Evolutionary conservation across 2,329 filamentous ascomycete genomes (phyloP).

Genomic region (Aspergillus alliaceus): DNA sequence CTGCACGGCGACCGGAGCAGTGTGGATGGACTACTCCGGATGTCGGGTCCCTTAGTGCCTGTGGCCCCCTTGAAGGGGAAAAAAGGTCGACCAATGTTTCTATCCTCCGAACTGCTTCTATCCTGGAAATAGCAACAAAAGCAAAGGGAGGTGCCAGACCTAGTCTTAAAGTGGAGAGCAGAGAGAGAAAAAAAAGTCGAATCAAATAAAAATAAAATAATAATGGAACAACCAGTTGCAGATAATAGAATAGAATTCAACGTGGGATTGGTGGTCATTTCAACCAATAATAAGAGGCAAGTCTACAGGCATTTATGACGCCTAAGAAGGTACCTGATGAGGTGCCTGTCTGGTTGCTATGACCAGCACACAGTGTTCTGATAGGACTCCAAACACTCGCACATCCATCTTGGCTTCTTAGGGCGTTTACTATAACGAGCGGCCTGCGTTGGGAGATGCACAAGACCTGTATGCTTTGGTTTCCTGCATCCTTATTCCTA

Average conservation of each 20-base stretch:
- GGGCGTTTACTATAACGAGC: constrained; percentile 19
- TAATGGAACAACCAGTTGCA: background rate
- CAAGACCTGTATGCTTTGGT: constrained; percentile 15
- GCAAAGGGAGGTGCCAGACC: background rate
- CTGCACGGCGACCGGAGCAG: background rate
- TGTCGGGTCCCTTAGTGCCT: constrained; percentile 1
- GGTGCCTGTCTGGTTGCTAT: background rate
- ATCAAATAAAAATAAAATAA: background rate
- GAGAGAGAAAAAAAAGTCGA: background rate
- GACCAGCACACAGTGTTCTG: background rate
- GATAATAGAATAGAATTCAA: background rate
- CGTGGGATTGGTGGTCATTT: background rate
- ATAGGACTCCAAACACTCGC: background rate
- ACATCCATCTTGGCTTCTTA: background rate
- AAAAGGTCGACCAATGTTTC: background rate
- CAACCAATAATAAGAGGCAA: background rate
- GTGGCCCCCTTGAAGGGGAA: constrained; percentile 5
- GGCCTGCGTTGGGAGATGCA: constrained; percentile 17
- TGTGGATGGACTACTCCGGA: background rate
- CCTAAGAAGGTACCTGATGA: background rate
- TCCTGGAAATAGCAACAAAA: background rate
- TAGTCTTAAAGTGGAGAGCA: too few relatives aligned
- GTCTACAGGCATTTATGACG: background rate
- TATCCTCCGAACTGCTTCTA: background rate
- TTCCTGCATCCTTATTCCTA: constrained; percentile 15